Evolutionary conservation across 768 basidiomycete genomes (phyloP).

Genomic region (Tricholoma furcatifolium): DNA sequence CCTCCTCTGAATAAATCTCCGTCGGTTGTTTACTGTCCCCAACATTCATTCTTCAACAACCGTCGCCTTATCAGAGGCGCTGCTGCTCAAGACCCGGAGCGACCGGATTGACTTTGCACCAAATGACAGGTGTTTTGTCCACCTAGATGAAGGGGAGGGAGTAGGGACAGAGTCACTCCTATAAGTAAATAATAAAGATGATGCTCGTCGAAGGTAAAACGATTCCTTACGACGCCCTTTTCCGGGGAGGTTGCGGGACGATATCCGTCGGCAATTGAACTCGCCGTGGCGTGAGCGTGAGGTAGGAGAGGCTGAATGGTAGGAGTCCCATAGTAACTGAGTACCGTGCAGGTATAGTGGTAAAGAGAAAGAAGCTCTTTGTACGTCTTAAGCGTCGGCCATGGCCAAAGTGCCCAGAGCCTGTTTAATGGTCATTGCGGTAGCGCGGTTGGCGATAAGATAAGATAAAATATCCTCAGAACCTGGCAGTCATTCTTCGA

Average conservation of each 20-base stretch:
- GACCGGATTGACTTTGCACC: slow-evolving; percentile 27
- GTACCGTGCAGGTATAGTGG: neutral
- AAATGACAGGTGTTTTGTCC: slow-evolving; percentile 19
- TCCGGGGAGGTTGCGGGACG: slow-evolving; percentile 7
- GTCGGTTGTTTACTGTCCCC: neutral
- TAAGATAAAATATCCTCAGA: neutral
- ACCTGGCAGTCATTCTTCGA: neutral
- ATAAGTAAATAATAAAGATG: neutral
- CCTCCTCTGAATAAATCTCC: neutral
- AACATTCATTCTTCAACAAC: neutral
- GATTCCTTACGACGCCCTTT: slow-evolving; percentile 15
- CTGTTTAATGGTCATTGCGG: neutral
- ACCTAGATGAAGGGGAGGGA: neutral
- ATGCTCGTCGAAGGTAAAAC: neutral
- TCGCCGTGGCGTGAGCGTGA: slow-evolving; percentile 51
- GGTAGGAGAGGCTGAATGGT: slow-evolving; percentile 50
- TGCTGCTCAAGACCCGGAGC: neutral
- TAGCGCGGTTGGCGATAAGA: neutral
- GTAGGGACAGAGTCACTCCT: slow-evolving; percentile 10
- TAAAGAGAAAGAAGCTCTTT: slow-evolving; percentile 5
- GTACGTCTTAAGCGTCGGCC: slow-evolving; percentile 5
- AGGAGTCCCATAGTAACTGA: slow-evolving; percentile 21
- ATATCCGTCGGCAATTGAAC: slow-evolving; percentile 47
- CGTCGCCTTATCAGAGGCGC: slow-evolving; percentile 1
- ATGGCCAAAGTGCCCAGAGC: neutral